Evolutionary conservation across 768 basidiomycete genomes (phyloP), one percentile per base, ranked within the genome.

Genomic region (Daedaleopsis sinensis): DNA sequence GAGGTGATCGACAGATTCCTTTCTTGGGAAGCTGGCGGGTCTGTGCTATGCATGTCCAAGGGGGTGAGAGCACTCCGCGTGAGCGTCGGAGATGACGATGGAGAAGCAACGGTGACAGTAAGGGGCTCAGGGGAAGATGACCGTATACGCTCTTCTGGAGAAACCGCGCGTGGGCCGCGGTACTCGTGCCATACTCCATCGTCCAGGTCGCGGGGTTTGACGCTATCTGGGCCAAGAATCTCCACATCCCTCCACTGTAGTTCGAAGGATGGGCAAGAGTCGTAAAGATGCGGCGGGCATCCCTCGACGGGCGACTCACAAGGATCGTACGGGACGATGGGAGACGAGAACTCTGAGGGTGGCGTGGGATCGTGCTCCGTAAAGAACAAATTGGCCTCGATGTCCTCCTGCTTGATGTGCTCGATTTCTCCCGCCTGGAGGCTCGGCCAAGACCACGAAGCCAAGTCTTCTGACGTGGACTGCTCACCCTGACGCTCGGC

Each of bases 231-330:
- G 11, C 80, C 80, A 24, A 81, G 73, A 2, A 81, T 61, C 51
- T 82, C 80, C 7, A 74, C 79, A 52, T 80, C 79, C 44, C 76
- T 73, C 79, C 81, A 80, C 39, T 73, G 61, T 43, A 75, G 48
- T 49, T 75, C 71, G 46, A 53, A 65, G 12, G 46, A 36, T 3
- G 46, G 27, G 19, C 35, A 19, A 1, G 58, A 8, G 15, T 39
- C 32, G 36, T 38, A 53, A 16, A 56, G 19, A 21, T 49, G 52
- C 39, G 50, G 9, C 27, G 49, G 24, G n/a, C 58, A 53, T 24
- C 58, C 62, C 21, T 63, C 57, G 1, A 63, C 54, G 19, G 62
- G 66, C 38, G 65, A 52, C 48, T 53, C 57, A 57, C 62, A 51
- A 19, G 51, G 39, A 56, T 61, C 55, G 58, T 39, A 55, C 12